A percentile compares a stretch with the other conserved stretches of the same genome.
phyloP scores from a whole-genome alignment of 371 early-diverging fungal species.

The Dentiscutata heterogama region DNA sequence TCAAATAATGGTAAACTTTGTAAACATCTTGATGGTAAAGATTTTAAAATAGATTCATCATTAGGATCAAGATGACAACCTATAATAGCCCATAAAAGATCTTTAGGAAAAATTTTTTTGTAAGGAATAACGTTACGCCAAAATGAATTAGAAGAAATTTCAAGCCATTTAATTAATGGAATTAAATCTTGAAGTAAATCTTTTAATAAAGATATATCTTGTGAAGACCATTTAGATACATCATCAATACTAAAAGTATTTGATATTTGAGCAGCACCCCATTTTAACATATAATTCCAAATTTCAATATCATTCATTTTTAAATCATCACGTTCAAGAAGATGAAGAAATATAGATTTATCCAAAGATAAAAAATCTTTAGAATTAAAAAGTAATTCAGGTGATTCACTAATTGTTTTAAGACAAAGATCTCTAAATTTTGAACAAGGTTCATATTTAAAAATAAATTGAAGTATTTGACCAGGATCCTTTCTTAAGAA shows the following conservation, averaged over 20 bases:
- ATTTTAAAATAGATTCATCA: not conserved
- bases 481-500: conserved; percentile 9
- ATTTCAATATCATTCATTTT: conserved; percentile 7
- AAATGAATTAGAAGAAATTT: not conserved
- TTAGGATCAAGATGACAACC: not conserved
- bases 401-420: conserved; percentile 25
- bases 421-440: conserved; percentile 13
- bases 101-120: conserved; percentile 20
- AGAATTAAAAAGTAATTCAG: conserved; percentile 27
- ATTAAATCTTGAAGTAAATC: conserved; percentile 7
- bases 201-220: not conserved
- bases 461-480: conserved; percentile 15
- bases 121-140: not conserved
- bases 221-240: conserved; percentile 1
- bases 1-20: not conserved
- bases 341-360: not conserved
- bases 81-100: not conserved
- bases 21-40: conserved; percentile 6
- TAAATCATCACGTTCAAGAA: conserved; percentile 2
- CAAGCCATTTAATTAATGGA: conserved; percentile 30
- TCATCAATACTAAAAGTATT: not conserved
- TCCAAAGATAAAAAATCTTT: not conserved
- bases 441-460: conserved; percentile 16
- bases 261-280: conserved; percentile 8
- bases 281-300: conserved; percentile 18